Conservation (phyloP, 1,284 basidiomycete species). For the Ganoderma multipileum region DNA sequence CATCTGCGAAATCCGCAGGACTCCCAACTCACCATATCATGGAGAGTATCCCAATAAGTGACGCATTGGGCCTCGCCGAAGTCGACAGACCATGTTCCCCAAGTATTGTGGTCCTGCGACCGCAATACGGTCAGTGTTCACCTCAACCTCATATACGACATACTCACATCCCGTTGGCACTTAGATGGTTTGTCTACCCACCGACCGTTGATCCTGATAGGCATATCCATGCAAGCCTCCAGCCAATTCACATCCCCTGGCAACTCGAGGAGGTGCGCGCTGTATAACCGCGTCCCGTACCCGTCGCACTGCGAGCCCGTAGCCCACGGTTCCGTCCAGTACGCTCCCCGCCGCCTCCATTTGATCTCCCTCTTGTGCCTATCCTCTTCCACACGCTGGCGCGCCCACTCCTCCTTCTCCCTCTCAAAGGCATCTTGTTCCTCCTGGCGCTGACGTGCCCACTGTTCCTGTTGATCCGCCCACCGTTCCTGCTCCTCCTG, state of each 20-base stretch:
- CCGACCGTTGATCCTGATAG: constrained; percentile 21
- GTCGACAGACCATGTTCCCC: constrained; percentile 32
- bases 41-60: constrained; percentile 25
- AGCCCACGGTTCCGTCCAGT: constrained; percentile 24
- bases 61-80: constrained; percentile 33
- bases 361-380: constrained; percentile 22
- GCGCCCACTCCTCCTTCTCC: constrained; percentile 10
- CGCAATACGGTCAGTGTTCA: background rate
- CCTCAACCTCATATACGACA: background rate
- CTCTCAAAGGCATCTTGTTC: background rate
- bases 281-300: constrained; percentile 26
- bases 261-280: constrained; percentile 18
- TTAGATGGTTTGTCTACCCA: constrained; percentile 15
- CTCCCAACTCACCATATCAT: constrained; percentile 23
- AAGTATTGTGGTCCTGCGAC: constrained; percentile 16
- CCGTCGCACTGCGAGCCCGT: constrained; percentile 16
- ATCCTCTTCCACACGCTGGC: constrained; percentile 12
- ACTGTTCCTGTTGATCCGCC: too few relatives aligned
- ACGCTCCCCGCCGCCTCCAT: constrained; percentile 22
- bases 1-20: background rate
- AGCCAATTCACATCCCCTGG: constrained; percentile 19
- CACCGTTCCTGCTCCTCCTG: constrained; percentile 4
- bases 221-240: constrained; percentile 28
- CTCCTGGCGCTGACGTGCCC: background rate
- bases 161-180: constrained; percentile 23